A percentile compares a stretch with the other conserved stretches of the same genome.
Conservation (phyloP, 2,329 filamentous ascomycete species). For the Aspergillus nomiae region DNA sequence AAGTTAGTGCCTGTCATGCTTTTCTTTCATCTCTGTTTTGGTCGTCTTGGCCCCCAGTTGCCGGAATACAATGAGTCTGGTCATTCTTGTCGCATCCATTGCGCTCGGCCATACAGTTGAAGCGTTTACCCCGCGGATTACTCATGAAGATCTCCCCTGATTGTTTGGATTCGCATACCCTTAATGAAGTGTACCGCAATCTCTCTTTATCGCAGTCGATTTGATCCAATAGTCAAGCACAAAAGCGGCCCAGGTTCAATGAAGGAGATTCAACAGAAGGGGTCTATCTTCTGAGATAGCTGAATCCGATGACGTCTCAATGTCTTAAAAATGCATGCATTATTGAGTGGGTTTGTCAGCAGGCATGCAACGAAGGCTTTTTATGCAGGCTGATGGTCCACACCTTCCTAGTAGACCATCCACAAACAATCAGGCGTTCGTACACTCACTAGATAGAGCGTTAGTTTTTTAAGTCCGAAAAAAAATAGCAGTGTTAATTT, state of each 20-base stretch:
- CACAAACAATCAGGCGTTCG: background rate
- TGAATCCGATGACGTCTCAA: slow-evolving; percentile 7
- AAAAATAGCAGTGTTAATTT: no score
- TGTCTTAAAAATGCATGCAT: slow-evolving; percentile 6
- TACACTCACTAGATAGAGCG: background rate
- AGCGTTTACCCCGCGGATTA: background rate
- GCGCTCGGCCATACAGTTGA: background rate
- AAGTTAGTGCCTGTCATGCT: background rate
- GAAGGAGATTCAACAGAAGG: background rate
- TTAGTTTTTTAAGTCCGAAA: background rate
- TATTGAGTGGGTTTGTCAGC: slow-evolving; percentile 3
- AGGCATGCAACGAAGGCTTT: background rate
- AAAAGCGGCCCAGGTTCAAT: background rate
- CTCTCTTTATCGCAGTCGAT: background rate
- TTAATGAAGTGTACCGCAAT: background rate
- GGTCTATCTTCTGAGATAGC: background rate
- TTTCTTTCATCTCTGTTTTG: background rate
- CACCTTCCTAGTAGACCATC: background rate
- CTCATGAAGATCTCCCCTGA: background rate
- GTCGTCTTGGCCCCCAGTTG: background rate
- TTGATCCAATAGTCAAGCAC: background rate
- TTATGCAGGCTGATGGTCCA: background rate
- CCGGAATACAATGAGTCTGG: background rate
- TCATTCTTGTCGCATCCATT: background rate
- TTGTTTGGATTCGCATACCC: background rate